phyloP scores from a whole-genome alignment of 2,329 filamentous ascomycete species.

The Aspergillus aculeatinus region DNA sequence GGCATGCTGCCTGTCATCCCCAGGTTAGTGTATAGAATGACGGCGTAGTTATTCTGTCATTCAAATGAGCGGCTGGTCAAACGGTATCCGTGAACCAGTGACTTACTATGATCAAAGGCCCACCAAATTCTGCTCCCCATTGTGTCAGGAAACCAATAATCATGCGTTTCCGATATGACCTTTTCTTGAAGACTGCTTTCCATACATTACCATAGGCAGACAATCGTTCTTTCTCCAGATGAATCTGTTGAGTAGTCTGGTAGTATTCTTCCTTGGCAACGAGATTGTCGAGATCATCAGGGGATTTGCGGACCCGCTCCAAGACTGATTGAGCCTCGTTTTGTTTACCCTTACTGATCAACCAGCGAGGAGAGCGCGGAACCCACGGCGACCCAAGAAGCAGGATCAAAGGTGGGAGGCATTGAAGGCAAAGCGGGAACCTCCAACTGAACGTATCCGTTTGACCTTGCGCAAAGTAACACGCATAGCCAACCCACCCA shows the following conservation, averaged over 20 bases:
- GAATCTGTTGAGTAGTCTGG: constrained; percentile 49
- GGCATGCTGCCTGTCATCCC: constrained; percentile 46
- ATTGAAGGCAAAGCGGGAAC: constrained; percentile 46
- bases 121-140: constrained; percentile 56
- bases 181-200: constrained; percentile 49
- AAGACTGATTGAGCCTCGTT: constrained; percentile 50
- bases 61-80: neutral
- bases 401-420: constrained; percentile 42
- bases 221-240: constrained; percentile 45
- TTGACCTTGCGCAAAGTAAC: constrained; percentile 41
- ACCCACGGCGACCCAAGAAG: constrained; percentile 45
- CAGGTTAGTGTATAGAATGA: constrained; percentile 46
- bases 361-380: constrained; percentile 51
- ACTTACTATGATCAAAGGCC: constrained; percentile 52
- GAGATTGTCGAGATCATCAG: constrained; percentile 43
- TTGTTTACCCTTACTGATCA: constrained; percentile 47
- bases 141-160: constrained; percentile 54
- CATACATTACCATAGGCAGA: constrained; percentile 43
- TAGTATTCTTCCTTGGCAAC: constrained; percentile 49
- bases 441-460: constrained; percentile 47
- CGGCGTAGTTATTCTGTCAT: constrained; percentile 50
- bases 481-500: constrained; percentile 47
- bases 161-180: constrained; percentile 53
- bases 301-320: constrained; percentile 38
- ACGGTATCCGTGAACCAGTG: neutral